Evolutionary conservation across 208 protist genomes (phyloP).

Genomic region (Leishmania arabica): DNA sequence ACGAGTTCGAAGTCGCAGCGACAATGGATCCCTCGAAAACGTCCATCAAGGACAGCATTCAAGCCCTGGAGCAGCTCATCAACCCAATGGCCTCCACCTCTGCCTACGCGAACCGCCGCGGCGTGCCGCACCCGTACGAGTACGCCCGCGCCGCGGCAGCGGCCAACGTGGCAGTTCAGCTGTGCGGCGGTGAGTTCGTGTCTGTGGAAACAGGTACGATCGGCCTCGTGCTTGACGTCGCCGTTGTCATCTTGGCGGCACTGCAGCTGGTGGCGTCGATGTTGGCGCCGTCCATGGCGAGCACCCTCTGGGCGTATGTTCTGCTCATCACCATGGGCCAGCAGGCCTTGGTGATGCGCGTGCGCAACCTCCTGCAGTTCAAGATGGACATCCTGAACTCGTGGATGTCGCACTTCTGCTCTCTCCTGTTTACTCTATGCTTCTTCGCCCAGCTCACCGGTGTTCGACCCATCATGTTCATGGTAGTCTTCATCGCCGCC

Average conservation of each 20-base stretch:
- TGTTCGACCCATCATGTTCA: conserved; percentile 43
- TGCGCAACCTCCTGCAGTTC: conserved; percentile 40
- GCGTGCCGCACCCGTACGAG: conserved; percentile 39
- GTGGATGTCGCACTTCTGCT: conserved; percentile 60
- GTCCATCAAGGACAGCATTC: conserved; percentile 38
- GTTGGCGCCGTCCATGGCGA: conserved; percentile 25
- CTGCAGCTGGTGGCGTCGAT: conserved; percentile 29
- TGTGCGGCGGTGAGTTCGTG: conserved; percentile 44
- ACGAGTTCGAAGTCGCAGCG: conserved; percentile 55
- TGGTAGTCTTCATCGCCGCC: conserved; percentile 41
- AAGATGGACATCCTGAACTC: conserved; percentile 41
- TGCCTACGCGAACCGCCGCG: conserved; percentile 25
- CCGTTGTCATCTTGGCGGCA: conserved; percentile 19
- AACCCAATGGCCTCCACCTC: conserved; percentile 25
- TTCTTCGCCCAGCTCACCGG: conserved; percentile 47
- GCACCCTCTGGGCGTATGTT: conserved; percentile 39
- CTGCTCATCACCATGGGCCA: conserved; percentile 47
- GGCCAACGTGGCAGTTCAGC: conserved; percentile 26
- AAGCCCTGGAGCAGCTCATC: conserved; percentile 37
- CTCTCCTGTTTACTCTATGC: conserved; percentile 54
- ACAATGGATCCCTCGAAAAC: conserved; percentile 51
- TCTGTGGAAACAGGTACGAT: conserved; percentile 31
- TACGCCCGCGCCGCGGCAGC: conserved; percentile 38
- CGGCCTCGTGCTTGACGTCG: conserved; percentile 32
- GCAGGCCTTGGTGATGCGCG: conserved; percentile 48